These are phyloP conservation scores for Fusarium beomiforme DNA, from an alignment of 2,329 filamentous ascomycete species.

Conservation along the genomic window DNA sequence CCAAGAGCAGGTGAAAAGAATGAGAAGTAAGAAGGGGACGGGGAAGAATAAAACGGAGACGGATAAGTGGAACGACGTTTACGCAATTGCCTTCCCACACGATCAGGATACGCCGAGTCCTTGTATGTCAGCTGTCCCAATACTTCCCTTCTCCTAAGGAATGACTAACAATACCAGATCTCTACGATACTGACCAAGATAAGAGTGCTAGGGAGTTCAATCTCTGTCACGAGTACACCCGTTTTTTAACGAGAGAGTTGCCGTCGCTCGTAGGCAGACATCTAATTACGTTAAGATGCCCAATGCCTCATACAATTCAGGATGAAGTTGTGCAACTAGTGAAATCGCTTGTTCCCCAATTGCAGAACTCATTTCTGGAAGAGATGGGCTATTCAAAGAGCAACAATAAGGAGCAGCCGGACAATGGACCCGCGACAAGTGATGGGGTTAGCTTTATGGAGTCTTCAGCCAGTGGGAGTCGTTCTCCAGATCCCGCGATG, in stretches of 20 bases:
- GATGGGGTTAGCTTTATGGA: neutral
- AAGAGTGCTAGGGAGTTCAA: neutral
- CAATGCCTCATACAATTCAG: neutral
- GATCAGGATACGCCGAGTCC: neutral
- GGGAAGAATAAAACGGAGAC: fast-evolving
- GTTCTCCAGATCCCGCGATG: neutral
- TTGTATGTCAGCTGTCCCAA: neutral
- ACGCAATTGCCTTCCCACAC: fast-evolving
- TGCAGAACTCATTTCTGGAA: fast-evolving
- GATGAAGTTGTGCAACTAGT: neutral
- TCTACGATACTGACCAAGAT: fast-evolving
- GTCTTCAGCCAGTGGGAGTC: neutral
- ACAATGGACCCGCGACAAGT: neutral
- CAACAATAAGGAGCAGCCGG: neutral
- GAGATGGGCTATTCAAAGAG: neutral
- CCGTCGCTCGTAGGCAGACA: neutral
- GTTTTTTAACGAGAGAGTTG: neutral
- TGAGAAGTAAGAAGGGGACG: neutral
- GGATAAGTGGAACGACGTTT: fast-evolving
- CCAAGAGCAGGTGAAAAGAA: fast-evolving
- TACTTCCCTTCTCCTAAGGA: no score
- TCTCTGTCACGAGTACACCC: fast-evolving
- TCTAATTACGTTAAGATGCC: neutral
- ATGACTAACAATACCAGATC: no score
- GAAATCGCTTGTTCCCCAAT: fast-evolving